Percentiles rank a stretch among this genome's conserved stretches.
Evolutionary conservation across 2,329 filamentous ascomycete species (phyloP).

Genomic region (Sclerotinia trifoliorum): DNA sequence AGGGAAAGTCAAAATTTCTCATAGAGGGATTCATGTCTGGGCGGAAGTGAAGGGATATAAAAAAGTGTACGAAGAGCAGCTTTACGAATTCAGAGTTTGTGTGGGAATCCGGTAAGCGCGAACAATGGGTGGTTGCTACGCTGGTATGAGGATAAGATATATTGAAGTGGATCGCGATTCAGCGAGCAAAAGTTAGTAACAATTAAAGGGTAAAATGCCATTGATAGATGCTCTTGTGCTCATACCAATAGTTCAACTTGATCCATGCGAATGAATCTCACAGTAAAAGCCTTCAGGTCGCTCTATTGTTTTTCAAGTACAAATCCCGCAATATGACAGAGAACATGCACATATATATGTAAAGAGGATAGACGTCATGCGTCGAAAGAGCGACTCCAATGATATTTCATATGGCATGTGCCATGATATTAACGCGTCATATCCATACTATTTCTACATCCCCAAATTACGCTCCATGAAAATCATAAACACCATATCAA

Average conservation of each 20-base stretch:
- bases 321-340: not conserved
- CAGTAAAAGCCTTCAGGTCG: too few species aligned
- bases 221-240: not conserved
- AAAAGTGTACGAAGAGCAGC: not conserved
- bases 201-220: too few species aligned
- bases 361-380: not conserved
- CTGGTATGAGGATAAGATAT: not conserved
- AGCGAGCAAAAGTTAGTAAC: not conserved
- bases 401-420: not conserved
- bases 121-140: not conserved
- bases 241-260: not conserved
- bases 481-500: not conserved
- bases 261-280: not conserved
- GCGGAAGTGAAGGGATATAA: not conserved
- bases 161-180: not conserved
- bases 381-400: not conserved
- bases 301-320: not conserved
- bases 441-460: not conserved
- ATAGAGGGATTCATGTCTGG: not conserved
- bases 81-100: not conserved
- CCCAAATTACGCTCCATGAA: not conserved
- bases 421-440: not conserved
- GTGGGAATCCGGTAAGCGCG: not conserved
- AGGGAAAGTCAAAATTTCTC: not conserved
- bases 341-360: not conserved